These are phyloP conservation scores for Lathyrus aphaca DNA, from an alignment of 306 rosid genomes.

Conservation along the genomic window DNA sequence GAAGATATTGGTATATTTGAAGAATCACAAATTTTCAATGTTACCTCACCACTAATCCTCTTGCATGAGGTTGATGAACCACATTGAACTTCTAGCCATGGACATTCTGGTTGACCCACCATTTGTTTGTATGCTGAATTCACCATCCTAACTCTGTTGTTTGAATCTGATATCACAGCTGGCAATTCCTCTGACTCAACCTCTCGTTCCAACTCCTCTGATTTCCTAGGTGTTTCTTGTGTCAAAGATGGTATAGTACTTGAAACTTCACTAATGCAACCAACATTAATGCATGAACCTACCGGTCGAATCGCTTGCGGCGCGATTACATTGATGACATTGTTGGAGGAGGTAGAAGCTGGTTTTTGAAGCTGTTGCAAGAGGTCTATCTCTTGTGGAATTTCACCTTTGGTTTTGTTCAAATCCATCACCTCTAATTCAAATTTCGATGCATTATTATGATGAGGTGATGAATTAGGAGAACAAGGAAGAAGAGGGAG, in stretches of 20 bases:
- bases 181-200: conserved; percentile 76
- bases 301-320: conserved; percentile 85
- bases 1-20: conserved; percentile 56
- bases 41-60: conserved; percentile 84
- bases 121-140: conserved; percentile 86
- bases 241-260: not conserved
- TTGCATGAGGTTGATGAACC: conserved; percentile 40
- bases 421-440: conserved; percentile 49
- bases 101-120: conserved; percentile 90
- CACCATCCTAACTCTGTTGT: conserved; percentile 72
- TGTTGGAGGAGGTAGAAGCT: not conserved
- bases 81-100: conserved; percentile 73
- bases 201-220: conserved; percentile 66
- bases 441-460: conserved; percentile 23
- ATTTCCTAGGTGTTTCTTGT: conserved; percentile 41
- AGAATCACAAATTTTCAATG: conserved; percentile 55
- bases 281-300: conserved; percentile 72
- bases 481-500: conserved; percentile 68
- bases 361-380: conserved; percentile 63
- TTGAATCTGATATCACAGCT: conserved; percentile 76
- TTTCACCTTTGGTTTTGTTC: conserved; percentile 44
- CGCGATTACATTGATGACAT: conserved; percentile 48
- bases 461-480: not conserved
- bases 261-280: conserved; percentile 56
- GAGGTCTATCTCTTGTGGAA: conserved; percentile 76